Conservation (phyloP, 164 flowering plant species). For the Kalanchoe fedtschenkoi region DNA sequence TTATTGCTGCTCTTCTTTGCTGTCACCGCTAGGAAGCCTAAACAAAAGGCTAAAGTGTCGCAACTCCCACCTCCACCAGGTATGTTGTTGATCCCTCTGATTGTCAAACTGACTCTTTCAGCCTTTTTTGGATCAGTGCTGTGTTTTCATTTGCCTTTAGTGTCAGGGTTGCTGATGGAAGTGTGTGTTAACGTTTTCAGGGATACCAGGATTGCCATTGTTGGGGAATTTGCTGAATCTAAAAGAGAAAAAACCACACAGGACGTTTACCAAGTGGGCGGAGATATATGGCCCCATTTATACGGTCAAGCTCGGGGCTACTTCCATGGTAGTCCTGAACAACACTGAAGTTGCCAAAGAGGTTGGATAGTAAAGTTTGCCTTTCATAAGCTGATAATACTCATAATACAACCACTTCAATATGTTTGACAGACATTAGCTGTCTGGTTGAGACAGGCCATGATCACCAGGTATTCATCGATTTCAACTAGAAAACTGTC, state of each 20-base stretch:
- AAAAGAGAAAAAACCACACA: slow-evolving; percentile 69
- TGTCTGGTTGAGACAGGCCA: slow-evolving; percentile 44
- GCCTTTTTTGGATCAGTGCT: background rate
- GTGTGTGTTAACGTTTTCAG: slow-evolving; percentile 19
- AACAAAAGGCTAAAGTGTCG: background rate
- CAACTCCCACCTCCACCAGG: slow-evolving; percentile 1
- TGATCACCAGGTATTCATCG: slow-evolving; percentile 73
- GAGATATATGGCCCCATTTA: slow-evolving; percentile 70
- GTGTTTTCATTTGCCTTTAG: background rate
- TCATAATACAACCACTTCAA: background rate
- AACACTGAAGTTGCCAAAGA: slow-evolving; percentile 40
- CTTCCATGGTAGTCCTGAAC: slow-evolving; percentile 62
- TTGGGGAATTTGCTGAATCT: slow-evolving; percentile 63
- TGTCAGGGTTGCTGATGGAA: background rate
- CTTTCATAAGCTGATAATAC: background rate
- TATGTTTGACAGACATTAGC: background rate
- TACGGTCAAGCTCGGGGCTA: slow-evolving; percentile 59
- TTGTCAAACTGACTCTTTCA: background rate
- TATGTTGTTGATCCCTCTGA: background rate
- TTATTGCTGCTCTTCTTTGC: background rate
- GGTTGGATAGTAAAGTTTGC: background rate
- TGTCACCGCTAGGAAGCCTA: background rate
- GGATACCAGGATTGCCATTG: slow-evolving; percentile 61
- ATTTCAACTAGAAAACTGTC: slow-evolving; percentile 85
- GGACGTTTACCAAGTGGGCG: slow-evolving; percentile 58